Base-by-base conservation (phyloP, 345 rosid species). In the Pugionium cornutum region DNA sequence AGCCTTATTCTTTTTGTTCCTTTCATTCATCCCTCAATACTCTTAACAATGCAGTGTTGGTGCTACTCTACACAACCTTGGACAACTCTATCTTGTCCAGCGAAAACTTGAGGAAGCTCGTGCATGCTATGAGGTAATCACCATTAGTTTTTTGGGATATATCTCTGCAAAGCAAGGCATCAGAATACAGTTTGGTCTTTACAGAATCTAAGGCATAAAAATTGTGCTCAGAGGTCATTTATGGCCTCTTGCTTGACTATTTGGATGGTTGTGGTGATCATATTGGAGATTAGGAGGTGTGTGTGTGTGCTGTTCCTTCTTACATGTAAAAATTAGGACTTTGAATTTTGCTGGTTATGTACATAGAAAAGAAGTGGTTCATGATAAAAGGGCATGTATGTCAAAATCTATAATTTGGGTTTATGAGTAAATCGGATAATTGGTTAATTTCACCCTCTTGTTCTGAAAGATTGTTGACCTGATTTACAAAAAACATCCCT, bases 41-140 rank as follows among this genome's bases (percentile, higher is more conserved):
- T 53, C 5, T 30, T 68, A 64, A 58, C 69, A 30, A 44, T 79
- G 49, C 84, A 92, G 98, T 52, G 87, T 89, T 18, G 98, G 88
- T 33, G 87, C 77, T 81, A 94, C 97, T 64, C 65, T 80, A 52
- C 97, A 92, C 82, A 92, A 92, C 77, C 84, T 92, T 39, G 98
- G 98, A 33, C 89, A 84, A 61, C 83, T 86, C 56, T 86, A 86
- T 81, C 85, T 87, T 70, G 77, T 78, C 53, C 92, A 82, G 35
- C 75, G 89, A 52, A 92, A 82, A 75, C 75, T 87, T 41, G 87
- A 80, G 73, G 89, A 87, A 69, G 87, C 98, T 70, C 70, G 59
- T 59, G 37, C 43, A 8, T 83, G 81, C 82, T 89, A 92, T n/a
- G 94, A 89, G 97, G 98, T 91, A 77, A 75, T 40, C 37, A 45